Conservation (phyloP, 2,329 filamentous ascomycete species). For the Colletotrichum sp. region DNA sequence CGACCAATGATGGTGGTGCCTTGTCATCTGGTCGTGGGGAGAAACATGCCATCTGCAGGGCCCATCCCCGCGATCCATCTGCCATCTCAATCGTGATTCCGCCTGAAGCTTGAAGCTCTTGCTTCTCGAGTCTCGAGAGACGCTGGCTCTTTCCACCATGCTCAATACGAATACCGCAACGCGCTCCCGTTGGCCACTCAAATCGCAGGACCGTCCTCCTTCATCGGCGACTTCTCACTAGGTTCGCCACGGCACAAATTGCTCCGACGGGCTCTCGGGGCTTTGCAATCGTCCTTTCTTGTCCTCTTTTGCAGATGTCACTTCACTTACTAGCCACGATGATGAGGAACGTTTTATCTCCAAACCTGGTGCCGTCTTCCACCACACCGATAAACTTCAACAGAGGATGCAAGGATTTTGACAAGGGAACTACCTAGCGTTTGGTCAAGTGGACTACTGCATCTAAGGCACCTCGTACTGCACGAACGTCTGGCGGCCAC, state of each 20-base stretch:
- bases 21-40: not conserved
- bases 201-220: not conserved
- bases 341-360: not conserved
- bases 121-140: not conserved
- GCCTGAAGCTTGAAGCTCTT: not conserved
- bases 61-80: not conserved
- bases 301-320: not conserved
- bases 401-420: not conserved
- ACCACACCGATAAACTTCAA: not conserved
- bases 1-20: conserved; percentile 5
- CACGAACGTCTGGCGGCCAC: not conserved
- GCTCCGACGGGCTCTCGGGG: not conserved
- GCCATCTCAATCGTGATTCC: conserved; percentile 7
- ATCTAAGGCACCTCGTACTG: not conserved
- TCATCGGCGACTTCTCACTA: not conserved
- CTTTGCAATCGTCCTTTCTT: not conserved
- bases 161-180: not conserved
- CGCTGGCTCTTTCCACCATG: not conserved
- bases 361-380: not conserved
- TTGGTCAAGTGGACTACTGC: not conserved
- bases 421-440: not conserved
- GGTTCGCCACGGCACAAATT: not conserved
- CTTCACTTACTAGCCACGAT: not conserved
- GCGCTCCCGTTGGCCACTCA: not conserved
- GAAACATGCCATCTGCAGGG: not conserved